These are phyloP conservation scores for Phytopythium oedochilum DNA, from an alignment of 352 stramenopile genomes.

Conservation along the genomic window DNA sequence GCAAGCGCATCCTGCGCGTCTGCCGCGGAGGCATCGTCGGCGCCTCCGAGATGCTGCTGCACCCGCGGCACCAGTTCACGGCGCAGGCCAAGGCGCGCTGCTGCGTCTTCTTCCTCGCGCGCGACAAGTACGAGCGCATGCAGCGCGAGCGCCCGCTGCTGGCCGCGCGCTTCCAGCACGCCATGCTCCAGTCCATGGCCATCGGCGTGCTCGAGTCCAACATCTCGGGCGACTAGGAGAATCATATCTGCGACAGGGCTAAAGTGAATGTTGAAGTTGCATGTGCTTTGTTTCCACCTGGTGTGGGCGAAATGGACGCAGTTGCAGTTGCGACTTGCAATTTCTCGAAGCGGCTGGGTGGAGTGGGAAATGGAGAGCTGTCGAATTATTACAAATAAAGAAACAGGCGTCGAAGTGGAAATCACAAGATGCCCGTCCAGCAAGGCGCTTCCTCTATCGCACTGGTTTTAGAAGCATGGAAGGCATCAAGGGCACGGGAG, in stretches of 20 bases:
- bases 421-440: conserved; percentile 3
- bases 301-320: no score
- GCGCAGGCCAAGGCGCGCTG: conserved; percentile 58
- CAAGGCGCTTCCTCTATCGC: conserved; percentile 15
- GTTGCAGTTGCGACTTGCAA: no score
- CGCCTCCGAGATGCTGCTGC: conserved; percentile 74
- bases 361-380: neutral
- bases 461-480: conserved; percentile 20
- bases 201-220: conserved; percentile 83
- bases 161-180: conserved; percentile 75
- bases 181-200: conserved; percentile 84
- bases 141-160: conserved; percentile 58
- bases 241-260: no score
- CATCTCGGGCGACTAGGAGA: conserved; percentile 63
- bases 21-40: conserved; percentile 78
- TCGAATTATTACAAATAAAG: conserved; percentile 36
- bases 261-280: neutral
- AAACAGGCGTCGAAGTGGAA: conserved; percentile 10
- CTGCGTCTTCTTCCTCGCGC: conserved; percentile 82
- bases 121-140: conserved; percentile 64
- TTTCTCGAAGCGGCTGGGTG: no score
- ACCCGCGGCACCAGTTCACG: conserved; percentile 80
- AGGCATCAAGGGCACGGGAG: neutral
- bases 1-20: conserved; percentile 78
- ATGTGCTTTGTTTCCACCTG: neutral